Evolutionary conservation across 768 basidiomycete species (phyloP), one percentile per base, ranked within the genome.

Genomic region (Antrodiella citrinella): DNA sequence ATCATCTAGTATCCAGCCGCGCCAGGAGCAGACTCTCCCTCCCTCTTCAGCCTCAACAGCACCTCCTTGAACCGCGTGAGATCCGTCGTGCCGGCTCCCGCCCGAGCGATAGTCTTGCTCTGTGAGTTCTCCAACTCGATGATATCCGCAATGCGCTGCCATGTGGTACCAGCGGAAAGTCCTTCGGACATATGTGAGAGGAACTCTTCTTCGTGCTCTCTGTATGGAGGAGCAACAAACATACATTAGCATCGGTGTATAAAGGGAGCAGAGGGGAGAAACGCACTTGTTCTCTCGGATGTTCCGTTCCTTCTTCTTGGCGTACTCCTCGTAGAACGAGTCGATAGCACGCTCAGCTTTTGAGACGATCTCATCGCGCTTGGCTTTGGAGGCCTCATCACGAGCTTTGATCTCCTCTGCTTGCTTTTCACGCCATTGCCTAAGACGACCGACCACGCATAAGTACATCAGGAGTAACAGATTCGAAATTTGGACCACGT

Each of bases 261-360:
- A 21, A 39, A 15, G 21, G 12, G 12, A 18, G 35, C 39, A 12
- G 26, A 26, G 19, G 24, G 19, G 18, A 30, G 5, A 41, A 4
- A 75, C 82, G 59, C 53, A 96, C 95, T 99, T 98, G 78, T 98
- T 99, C 66, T 94, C 86, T 43, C 86, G 75, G 59, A 99, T 96
- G 57, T 82, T 82, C 64, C 80, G 79, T 70, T 93, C 90, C 69
- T 94, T 95, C 74, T 90, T 88, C 52, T 75, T 74, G 26, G 89
- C 78, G 63, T 98, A 92, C 46, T 85, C 78, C 62, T 89, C 86
- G 61, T 94, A 94, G 65, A 93, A 94, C 56, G 86, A 82, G 68
- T 94, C 91, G 54, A 95, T 92, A 39, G 85, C 73, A 55, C 80
- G 77, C 62, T 93, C 90, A 18, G 94, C 94, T 62, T 81, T 87